Conservation (phyloP, 768 basidiomycete genomes). For the Hygrocybe punicea region DNA sequence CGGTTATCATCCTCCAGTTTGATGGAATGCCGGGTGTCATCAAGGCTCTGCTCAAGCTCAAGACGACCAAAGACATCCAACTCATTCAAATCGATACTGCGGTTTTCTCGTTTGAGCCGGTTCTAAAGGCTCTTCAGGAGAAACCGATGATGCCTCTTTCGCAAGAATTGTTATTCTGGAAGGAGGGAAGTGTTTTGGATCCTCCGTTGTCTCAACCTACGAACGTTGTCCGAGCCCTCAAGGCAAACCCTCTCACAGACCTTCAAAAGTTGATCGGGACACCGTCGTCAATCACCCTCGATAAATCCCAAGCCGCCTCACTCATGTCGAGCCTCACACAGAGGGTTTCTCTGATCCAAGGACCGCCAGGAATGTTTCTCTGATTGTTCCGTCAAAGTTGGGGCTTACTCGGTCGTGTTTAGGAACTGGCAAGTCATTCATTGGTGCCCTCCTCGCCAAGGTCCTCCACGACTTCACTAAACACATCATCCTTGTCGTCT, state of each 20-base stretch:
- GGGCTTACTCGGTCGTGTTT: neutral
- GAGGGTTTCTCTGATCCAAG: constrained; percentile 60
- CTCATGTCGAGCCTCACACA: constrained; percentile 55
- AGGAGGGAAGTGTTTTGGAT: constrained; percentile 19
- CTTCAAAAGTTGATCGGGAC: constrained; percentile 39
- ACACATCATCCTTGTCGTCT: constrained; percentile 60
- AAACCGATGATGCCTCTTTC: constrained; percentile 45
- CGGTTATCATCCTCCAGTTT: constrained; percentile 53
- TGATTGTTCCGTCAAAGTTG: neutral
- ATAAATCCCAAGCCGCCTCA: constrained; percentile 46
- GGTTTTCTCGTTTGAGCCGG: constrained; percentile 60
- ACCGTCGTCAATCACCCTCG: constrained; percentile 44
- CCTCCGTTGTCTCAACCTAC: constrained; percentile 9
- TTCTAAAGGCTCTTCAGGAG: constrained; percentile 54
- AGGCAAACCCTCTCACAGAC: constrained; percentile 35
- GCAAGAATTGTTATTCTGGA: constrained; percentile 55
- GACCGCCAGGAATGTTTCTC: constrained; percentile 56
- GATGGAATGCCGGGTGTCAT: constrained; percentile 40
- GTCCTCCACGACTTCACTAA: constrained; percentile 47
- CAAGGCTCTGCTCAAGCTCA: constrained; percentile 42
- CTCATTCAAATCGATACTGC: constrained; percentile 60
- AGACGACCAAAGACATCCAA: constrained; percentile 33
- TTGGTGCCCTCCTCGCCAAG: constrained; percentile 65
- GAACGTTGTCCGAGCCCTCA: constrained; percentile 26
- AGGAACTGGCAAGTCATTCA: constrained; percentile 77